Percentiles rank a stretch among this genome's conserved stretches.
phyloP scores from a whole-genome alignment of 2,329 filamentous ascomycete species.

The Nemania bipapillata region DNA sequence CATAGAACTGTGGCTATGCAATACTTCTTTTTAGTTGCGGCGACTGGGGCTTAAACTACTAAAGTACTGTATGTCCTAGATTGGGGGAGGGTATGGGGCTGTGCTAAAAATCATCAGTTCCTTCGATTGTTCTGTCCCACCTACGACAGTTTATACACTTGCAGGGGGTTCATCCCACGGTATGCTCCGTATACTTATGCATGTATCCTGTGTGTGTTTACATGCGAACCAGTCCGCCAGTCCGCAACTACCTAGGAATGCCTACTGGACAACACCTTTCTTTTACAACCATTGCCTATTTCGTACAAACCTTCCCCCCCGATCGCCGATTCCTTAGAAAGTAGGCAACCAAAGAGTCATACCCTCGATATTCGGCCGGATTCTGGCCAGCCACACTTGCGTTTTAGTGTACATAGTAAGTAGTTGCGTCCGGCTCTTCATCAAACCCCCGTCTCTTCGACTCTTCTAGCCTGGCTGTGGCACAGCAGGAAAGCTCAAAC shows the following conservation, averaged over 20 bases:
- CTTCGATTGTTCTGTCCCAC: neutral
- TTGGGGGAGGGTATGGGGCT: no score
- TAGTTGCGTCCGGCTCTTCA: neutral
- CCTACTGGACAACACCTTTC: neutral
- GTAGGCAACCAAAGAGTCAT: constrained; percentile 17
- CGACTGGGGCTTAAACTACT: neutral
- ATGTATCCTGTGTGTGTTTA: no score
- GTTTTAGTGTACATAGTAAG: no score
- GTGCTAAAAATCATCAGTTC: no score
- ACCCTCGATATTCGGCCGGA: neutral
- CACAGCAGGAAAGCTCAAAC: neutral
- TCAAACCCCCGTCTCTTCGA: neutral
- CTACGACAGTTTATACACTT: constrained; percentile 32
- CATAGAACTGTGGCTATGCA: constrained; percentile 12
- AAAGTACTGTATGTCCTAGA: neutral
- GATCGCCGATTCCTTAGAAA: no score
- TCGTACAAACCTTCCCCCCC: neutral
- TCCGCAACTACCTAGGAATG: neutral
- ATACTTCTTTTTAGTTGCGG: neutral
- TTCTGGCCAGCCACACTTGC: constrained; percentile 7
- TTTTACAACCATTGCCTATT: neutral
- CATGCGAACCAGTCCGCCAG: constrained; percentile 22
- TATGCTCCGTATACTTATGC: no score
- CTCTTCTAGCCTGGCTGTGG: neutral
- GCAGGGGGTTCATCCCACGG: no score